These are phyloP conservation scores for Hypsizygus marmoreus DNA, from an alignment of 768 basidiomycete species.

Conservation along the genomic window DNA sequence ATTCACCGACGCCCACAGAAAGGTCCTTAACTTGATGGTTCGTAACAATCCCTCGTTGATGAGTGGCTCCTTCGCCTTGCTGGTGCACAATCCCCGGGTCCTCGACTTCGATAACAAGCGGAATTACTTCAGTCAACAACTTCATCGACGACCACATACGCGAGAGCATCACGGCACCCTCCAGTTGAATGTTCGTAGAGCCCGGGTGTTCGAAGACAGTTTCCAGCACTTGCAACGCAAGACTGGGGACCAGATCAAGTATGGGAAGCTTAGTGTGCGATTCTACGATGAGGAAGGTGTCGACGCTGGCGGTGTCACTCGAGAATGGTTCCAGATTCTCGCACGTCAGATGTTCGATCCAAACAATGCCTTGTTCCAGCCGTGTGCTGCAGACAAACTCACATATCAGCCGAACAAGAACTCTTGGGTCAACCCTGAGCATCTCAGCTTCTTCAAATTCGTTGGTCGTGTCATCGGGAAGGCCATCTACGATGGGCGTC, in stretches of 20 bases:
- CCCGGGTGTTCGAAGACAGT: constrained; percentile 96
- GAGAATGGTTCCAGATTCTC: constrained; percentile 98
- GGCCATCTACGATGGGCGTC: constrained; percentile 93
- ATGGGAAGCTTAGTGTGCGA: constrained; percentile 93
- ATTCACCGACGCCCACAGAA: constrained; percentile 92
- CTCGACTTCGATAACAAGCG: constrained; percentile 99
- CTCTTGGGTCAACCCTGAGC: constrained; percentile 93
- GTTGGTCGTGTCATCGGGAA: constrained; percentile 98
- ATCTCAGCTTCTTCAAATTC: constrained; percentile 97
- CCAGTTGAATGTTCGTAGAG: constrained; percentile 86
- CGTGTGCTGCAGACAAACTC: constrained; percentile 90
- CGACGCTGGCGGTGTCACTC: constrained; percentile 96
- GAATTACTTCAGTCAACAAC: constrained; percentile 91
- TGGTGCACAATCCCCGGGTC: constrained; percentile 94
- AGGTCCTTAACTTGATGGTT: constrained; percentile 95
- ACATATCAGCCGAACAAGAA: constrained; percentile 97
- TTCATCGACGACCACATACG: constrained; percentile 78
- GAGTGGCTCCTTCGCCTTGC: constrained; percentile 96
- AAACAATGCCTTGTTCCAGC: constrained; percentile 97
- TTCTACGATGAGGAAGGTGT: constrained; percentile 98
- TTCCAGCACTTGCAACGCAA: constrained; percentile 90
- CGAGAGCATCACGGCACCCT: constrained; percentile 84
- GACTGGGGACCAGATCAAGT: constrained; percentile 94
- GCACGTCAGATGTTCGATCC: constrained; percentile 99
- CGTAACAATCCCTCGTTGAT: constrained; percentile 97